Conservation (phyloP, 441 rosid species). For the Adansonia madagascariensis region DNA sequence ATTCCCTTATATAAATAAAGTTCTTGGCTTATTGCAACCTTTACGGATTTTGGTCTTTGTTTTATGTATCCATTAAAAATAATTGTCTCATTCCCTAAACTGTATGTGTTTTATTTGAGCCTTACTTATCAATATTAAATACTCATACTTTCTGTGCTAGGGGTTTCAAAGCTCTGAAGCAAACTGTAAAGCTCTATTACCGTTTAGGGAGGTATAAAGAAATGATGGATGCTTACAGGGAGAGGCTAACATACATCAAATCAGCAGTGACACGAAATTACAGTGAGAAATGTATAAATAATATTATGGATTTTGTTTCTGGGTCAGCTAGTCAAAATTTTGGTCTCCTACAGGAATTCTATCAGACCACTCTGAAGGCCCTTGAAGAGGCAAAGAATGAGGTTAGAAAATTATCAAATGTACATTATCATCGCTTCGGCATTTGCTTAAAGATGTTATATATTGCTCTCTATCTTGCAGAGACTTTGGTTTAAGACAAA, state of each 20-base stretch:
- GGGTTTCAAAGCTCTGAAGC: conserved; percentile 99
- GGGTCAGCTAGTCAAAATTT: conserved; percentile 97
- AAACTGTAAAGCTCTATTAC: conserved; percentile 94
- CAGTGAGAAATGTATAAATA: conserved; percentile 98
- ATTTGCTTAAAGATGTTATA: conserved; percentile 31
- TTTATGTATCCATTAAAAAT: not conserved
- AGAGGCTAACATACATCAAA: conserved; percentile 94
- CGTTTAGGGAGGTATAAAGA: conserved; percentile 85
- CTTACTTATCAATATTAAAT: not conserved
- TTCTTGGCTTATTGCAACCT: not conserved
- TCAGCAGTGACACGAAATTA: conserved; percentile 97
- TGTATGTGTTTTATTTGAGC: not conserved
- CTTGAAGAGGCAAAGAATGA: conserved; percentile 99
- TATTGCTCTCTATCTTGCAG: conserved; percentile 47
- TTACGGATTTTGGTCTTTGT: not conserved
- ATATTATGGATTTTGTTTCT: conserved; percentile 98
- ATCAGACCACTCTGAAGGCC: conserved; percentile 94
- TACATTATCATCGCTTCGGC: conserved; percentile 1
- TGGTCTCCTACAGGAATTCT: conserved; percentile 82
- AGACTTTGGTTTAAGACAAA: conserved; percentile 99
- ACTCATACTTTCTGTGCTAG: conserved; percentile 40
- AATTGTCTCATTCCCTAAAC: not conserved
- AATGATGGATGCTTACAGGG: conserved; percentile 95
- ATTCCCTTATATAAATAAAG: not conserved
- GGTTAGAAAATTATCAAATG: conserved; percentile 44